Percentiles rank a stretch among this genome's conserved stretches.
Conservation (phyloP, 2,329 filamentous ascomycete genomes). For the Xylaria sp. region DNA sequence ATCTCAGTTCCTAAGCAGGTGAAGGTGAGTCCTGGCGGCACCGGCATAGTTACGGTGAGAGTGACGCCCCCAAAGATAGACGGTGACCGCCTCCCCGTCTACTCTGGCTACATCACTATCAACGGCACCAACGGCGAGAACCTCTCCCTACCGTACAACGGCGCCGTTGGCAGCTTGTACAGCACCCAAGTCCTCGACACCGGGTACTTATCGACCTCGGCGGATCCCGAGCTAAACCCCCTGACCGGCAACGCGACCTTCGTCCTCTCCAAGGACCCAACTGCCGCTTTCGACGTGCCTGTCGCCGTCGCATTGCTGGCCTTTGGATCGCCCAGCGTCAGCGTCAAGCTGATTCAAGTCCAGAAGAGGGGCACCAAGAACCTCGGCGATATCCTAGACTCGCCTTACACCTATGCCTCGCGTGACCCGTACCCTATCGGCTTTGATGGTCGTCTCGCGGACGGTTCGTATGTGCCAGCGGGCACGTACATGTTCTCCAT, state of each 20-base stretch:
- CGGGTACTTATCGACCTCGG: slow-evolving; percentile 45
- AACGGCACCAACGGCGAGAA: slow-evolving; percentile 49
- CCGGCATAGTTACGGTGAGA: slow-evolving; percentile 50
- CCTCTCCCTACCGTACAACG: slow-evolving; percentile 44
- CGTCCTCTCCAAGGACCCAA: slow-evolving; percentile 33
- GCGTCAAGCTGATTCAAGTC: slow-evolving; percentile 52
- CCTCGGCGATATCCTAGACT: slow-evolving; percentile 49
- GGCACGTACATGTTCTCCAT: slow-evolving; percentile 58
- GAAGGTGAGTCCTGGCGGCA: slow-evolving; percentile 38
- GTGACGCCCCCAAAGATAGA: slow-evolving; percentile 50
- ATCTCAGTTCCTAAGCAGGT: slow-evolving; percentile 48
- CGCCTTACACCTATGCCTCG: slow-evolving; percentile 46
- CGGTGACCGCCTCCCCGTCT: slow-evolving; percentile 51
- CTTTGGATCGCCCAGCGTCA: slow-evolving; percentile 53
- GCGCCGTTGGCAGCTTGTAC: slow-evolving; percentile 46
- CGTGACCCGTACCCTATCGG: slow-evolving; percentile 41
- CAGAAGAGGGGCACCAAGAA: slow-evolving; percentile 40
- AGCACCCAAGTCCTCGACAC: slow-evolving; percentile 43
- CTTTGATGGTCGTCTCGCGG: slow-evolving; percentile 55
- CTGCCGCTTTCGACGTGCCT: slow-evolving; percentile 44
- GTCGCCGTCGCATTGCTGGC: slow-evolving; percentile 48
- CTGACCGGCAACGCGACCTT: slow-evolving; percentile 37
- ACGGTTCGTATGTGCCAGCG: slow-evolving; percentile 54
- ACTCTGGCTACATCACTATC: slow-evolving; percentile 55
- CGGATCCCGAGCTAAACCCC: slow-evolving; percentile 39